Evolutionary conservation across 176 grass and related monocot genomes (phyloP), one percentile per base, ranked within the genome.

Genomic region (Aechmea fasciata): DNA sequence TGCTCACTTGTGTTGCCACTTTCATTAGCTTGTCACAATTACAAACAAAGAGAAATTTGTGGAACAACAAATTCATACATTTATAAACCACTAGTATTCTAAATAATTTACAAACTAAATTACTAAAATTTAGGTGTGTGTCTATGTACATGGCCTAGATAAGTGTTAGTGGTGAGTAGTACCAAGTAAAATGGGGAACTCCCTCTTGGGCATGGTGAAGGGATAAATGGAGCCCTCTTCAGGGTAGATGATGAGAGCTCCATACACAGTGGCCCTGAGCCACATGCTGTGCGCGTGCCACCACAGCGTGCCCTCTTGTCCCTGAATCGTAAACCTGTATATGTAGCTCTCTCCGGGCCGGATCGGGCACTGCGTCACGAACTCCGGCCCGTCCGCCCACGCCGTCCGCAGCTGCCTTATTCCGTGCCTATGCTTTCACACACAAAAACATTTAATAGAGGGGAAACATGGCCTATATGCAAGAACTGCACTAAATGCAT

Each of bases 241-340:
- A 0, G 78, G 78, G 29, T 68, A 68, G 51, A 81, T 69, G 15
- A 81, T 57, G 12, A 81, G 65, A 10, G 78, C 71, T 14, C 78
- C 78, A 49, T 81, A 49, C 17, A 81, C 12, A 11, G 69, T 57
- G 3, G 69, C 69, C n/a, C 69, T 26, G 13, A 71, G 13, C 23
- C 49, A 71, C 3, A 26, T 33, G 51, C 18, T 54, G 14, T 71
- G 69, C 10, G 69, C 69, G 54, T 71, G 69, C 69, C 69, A 71
- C 69, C 69, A 71, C 20, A 71, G 33, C 6, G 69, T 71, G 11
- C 69, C 50, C 26, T 26, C 51, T 10, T 71, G 69, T 8, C 19
- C 69, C 2, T 26, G 13, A 13, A 54, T 26, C 0, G 29, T 71
- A 24, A 71, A 71, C 22, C 22, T 22, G 24, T 71, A 71, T 26